phyloP scores from a whole-genome alignment of 2,329 filamentous ascomycete species.

The Fusarium sp. region DNA sequence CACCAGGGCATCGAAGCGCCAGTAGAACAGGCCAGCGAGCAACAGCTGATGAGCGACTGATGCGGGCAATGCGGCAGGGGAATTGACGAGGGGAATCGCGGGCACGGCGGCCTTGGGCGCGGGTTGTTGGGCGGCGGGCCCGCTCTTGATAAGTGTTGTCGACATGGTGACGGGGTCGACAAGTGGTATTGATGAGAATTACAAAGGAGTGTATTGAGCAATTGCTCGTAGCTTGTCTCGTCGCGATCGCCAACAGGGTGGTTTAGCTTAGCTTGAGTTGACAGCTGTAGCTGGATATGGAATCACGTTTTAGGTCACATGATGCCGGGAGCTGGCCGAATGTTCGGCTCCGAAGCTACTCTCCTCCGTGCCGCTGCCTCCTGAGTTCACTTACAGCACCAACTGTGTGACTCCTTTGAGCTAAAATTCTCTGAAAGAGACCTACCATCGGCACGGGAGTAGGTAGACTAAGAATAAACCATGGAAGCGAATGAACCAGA shows the following conservation, averaged over 20 bases:
- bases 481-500: background rate
- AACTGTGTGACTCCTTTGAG: conserved; percentile 5
- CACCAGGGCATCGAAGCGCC: conserved; percentile 75
- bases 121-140: conserved; percentile 45
- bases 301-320: conserved; percentile 41
- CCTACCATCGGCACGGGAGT: background rate
- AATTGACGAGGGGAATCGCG: conserved; percentile 54
- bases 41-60: conserved; percentile 76
- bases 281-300: conserved; percentile 29
- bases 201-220: conserved; percentile 36
- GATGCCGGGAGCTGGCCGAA: background rate
- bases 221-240: conserved; percentile 35
- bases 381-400: background rate
- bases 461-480: background rate
- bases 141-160: conserved; percentile 47
- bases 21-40: conserved; percentile 71
- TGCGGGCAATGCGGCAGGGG: conserved; percentile 59
- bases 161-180: conserved; percentile 56
- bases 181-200: conserved; percentile 46
- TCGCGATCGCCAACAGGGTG: conserved; percentile 30
- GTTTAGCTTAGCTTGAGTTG: conserved; percentile 24
- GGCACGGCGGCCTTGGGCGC: conserved; percentile 48
- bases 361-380: conserved; percentile 2
- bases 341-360: conserved; percentile 29
- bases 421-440: conserved; percentile 13